Evolutionary conservation across 345 rosid genomes (phyloP), one percentile per base, ranked within the genome.

Genomic region (Eucalyptus cladocalyx): DNA sequence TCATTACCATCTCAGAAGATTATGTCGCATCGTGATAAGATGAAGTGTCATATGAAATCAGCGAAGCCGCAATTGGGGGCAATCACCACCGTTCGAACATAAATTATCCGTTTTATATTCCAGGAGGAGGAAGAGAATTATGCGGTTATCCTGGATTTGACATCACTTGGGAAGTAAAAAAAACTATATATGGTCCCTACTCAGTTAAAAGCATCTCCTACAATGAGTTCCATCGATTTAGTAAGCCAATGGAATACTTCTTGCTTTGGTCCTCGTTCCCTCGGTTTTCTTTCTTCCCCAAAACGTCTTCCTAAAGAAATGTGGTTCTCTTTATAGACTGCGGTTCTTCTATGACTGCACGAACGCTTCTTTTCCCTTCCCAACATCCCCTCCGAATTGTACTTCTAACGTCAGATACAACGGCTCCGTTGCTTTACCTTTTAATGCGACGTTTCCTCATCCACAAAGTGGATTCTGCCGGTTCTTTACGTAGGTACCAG

Each of bases 1-100:
- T 60, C 16, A 60, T 60, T 28, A 14, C 67, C 67, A 60, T 11
- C 67, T 60, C 15, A 28, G 2, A 60, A 28, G 67, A 60, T 28
- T 0, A 1, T 60, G 3, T 12, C 32, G 16, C n/a, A 6, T 26
- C 8, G 1, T 11, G 2, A 0, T 28, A 13, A 7, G 16, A 60
- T 28, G 32, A 60, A 60, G 8, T 60, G 2, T 60, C 67, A 60
- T 12, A 60, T 26, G 67, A 60, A 60, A 16, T 5, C 8, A 3
- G 8, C 8, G 1, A 60, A 28, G 15, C 32, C 17, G 17, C 15
- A 12, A 26, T 11, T 60, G 4, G 67, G 8, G 2, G 17, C 67
- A 26, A 51, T 18, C 54, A 60, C 17, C 54, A 60, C 17, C 7
- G 23, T 50, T 11, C 0, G 19, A 85, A 43, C 10, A 85, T 47